Base-by-base conservation (phyloP, 257 asterid genomes). In the Eucommia ulmoides region DNA sequence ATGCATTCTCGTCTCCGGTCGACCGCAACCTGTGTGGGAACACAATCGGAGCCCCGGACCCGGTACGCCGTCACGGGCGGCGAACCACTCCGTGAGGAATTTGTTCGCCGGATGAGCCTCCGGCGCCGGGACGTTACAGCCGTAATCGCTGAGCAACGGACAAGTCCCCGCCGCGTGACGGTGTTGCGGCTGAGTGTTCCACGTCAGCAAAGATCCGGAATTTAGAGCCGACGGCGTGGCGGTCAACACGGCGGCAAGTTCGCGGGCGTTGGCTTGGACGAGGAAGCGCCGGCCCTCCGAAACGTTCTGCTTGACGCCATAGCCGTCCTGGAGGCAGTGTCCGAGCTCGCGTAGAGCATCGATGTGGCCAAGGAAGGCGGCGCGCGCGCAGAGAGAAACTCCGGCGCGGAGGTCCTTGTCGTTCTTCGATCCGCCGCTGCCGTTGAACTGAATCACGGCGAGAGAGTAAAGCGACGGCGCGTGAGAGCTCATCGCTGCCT, bases 331-430 rank as follows among this genome's bases (percentile, higher is more conserved):
- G 23, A 88, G 74, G 67, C 97, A 88, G 77, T 84, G 97, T n/a
- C 97, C 97, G n/a, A 88, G 87, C 74, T 84, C 97, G 0, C 97
- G 81, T 14, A 88, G 83, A 0, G 95, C 94, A 49, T 88, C 97
- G 61, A 88, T 63, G 63, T 88, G 93, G 52, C 95, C 97, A 4
- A 82, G 65, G 46, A 68, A 81, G 14, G 93, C 86, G 24, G 95
- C 93, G 61, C 95, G 83, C 45, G 94, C 95, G 54, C 94, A 84
- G 7, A 88, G 62, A 6, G 94, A 86, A 0, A 88, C 94, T 8
- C 95, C 97, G 1, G 94, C 94, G 0, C 93, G 82, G 0, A 81
- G 66, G 56, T 88, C 83, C 64, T 84, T 84, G 64, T 88, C 92
- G 55, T 42, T 79, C 52, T 88, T 88, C 1, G 92, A 67, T 11